A percentile compares a stretch with the other conserved stretches of the same genome.
phyloP scores from a whole-genome alignment of 208 protist species.

The Leishmania aethiopica region DNA sequence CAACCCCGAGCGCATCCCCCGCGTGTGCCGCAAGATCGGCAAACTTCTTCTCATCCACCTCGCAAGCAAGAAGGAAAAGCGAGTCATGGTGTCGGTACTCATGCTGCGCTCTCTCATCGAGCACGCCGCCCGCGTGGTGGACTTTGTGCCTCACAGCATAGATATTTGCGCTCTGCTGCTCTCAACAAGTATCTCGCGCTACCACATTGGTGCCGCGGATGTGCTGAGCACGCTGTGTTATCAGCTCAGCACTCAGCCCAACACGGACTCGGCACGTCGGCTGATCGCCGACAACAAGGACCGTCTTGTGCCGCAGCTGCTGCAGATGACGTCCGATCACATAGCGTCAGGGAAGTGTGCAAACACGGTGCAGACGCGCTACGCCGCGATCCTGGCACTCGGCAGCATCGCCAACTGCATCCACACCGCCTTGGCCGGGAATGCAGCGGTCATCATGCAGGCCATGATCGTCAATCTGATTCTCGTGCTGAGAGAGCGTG shows the following conservation, averaged over 20 bases:
- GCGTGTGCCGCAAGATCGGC: constrained; percentile 81
- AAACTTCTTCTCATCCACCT: constrained; percentile 64
- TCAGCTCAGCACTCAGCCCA: constrained; percentile 48
- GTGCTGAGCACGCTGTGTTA: constrained; percentile 64
- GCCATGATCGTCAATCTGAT: constrained; percentile 69
- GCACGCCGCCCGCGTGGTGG: constrained; percentile 50
- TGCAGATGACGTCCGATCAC: constrained; percentile 56
- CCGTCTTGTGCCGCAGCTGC: constrained; percentile 62
- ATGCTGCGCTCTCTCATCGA: constrained; percentile 72
- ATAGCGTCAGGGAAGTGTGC: constrained; percentile 23
- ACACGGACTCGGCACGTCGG: constrained; percentile 57
- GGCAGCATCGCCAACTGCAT: constrained; percentile 59
- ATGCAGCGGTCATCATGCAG: constrained; percentile 36
- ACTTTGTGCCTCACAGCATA: constrained; percentile 73
- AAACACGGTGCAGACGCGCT: constrained; percentile 43
- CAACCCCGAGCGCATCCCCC: constrained; percentile 85
- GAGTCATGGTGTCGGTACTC: constrained; percentile 66
- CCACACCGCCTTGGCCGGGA: constrained; percentile 44
- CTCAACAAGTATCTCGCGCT: constrained; percentile 32
- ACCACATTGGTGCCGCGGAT: constrained; percentile 69
- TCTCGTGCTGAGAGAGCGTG: constrained; percentile 33
- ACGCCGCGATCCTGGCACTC: constrained; percentile 63
- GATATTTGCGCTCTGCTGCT: constrained; percentile 65
- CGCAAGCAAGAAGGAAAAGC: constrained; percentile 33
- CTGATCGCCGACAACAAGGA: constrained; percentile 64